phyloP scores from a whole-genome alignment of 2,329 filamentous ascomycete genomes.

The Cladosporium halotolerans region DNA sequence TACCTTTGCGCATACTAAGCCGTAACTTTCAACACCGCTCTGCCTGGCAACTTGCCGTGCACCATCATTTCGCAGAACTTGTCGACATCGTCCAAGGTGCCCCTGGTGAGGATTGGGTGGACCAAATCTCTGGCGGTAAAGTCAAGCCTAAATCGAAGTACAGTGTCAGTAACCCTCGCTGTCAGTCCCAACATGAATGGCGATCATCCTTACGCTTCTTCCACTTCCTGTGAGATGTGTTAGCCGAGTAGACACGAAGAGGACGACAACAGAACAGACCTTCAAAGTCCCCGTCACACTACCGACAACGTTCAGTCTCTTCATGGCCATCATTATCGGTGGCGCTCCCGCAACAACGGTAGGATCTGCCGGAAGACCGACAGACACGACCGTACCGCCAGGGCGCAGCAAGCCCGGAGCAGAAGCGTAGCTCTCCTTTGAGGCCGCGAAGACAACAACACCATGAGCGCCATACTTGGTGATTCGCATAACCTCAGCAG shows the following conservation, averaged over 20 bases:
- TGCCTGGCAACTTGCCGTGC: conserved; percentile 34
- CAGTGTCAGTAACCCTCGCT: neutral
- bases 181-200: neutral
- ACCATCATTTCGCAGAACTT: conserved; percentile 35
- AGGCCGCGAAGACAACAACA: conserved; percentile 33
- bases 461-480: conserved; percentile 36
- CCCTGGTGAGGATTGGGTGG: conserved; percentile 34
- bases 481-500: conserved; percentile 30
- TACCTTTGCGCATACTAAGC: neutral
- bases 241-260: neutral
- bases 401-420: conserved; percentile 30
- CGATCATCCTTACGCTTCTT: conserved; percentile 32
- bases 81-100: conserved; percentile 35
- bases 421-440: conserved; percentile 31
- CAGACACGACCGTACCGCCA: conserved; percentile 33
- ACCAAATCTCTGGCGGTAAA: conserved; percentile 40
- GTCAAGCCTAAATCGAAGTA: conserved; percentile 20
- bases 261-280: conserved; percentile 9
- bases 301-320: conserved; percentile 38
- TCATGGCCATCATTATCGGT: conserved; percentile 35
- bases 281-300: conserved; percentile 39
- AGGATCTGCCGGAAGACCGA: conserved; percentile 31
- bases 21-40: conserved; percentile 38
- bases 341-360: conserved; percentile 33
- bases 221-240: conserved; percentile 30